Conservation (phyloP, 1,139 yeast genomes). For the Schwanniomyces etchellsii region DNA sequence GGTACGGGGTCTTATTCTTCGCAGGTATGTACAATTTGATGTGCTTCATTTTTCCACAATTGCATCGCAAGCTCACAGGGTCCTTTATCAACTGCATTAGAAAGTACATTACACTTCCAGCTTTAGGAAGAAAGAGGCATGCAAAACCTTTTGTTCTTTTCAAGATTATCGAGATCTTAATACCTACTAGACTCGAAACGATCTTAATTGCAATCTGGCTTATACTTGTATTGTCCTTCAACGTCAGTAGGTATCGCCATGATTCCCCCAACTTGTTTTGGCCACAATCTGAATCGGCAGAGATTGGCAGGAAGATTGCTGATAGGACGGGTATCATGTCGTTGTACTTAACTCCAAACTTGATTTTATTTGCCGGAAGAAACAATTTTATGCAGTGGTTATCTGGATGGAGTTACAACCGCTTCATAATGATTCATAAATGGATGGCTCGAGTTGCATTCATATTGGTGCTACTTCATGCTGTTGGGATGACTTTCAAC, state of each 20-base stretch:
- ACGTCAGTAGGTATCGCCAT: constrained; percentile 34
- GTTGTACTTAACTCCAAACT: constrained; percentile 43
- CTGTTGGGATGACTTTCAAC: constrained; percentile 36
- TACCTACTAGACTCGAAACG: constrained; percentile 66
- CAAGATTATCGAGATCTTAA: constrained; percentile 24
- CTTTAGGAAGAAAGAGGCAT: constrained; percentile 38
- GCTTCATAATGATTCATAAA: constrained; percentile 61
- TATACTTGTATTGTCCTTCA: constrained; percentile 41
- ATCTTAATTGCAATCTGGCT: constrained; percentile 45
- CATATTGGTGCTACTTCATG: constrained; percentile 43
- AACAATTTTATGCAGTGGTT: constrained; percentile 60
- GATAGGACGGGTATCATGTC: constrained; percentile 56
- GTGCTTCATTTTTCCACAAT: constrained; percentile 20
- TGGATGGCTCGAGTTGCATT: constrained; percentile 54
- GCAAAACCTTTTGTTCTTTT: constrained; percentile 28
- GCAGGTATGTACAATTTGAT: constrained; percentile 41
- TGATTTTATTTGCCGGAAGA: constrained; percentile 57
- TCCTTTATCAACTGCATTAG: constrained; percentile 31
- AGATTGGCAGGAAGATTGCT: constrained; percentile 51
- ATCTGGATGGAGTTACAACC: constrained; percentile 61
- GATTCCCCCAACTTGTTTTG: constrained; percentile 30
- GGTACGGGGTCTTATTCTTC: constrained; percentile 39
- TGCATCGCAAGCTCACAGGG: constrained; percentile 29
- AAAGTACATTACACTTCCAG: constrained; percentile 42
- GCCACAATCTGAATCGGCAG: constrained; percentile 21